These are phyloP conservation scores for Solanum chacoense DNA, from an alignment of 305 asterid species.

Conservation along the genomic window DNA sequence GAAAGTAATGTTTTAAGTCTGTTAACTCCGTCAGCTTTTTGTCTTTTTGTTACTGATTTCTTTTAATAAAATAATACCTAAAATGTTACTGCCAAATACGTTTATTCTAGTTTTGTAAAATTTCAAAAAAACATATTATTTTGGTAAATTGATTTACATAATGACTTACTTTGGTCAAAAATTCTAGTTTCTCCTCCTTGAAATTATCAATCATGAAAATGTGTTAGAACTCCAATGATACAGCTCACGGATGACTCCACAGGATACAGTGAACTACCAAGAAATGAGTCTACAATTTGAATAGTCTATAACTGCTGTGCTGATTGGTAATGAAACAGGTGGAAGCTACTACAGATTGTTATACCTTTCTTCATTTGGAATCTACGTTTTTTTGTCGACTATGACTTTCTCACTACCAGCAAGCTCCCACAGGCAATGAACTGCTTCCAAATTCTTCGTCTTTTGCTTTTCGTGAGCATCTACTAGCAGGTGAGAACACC, in stretches of 20 bases:
- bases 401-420: constrained; percentile 22
- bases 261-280: not conserved
- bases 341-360: not conserved
- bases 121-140: too few species aligned
- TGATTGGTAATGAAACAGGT: not conserved
- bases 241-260: not conserved
- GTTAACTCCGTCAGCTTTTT: too few species aligned
- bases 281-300: not conserved
- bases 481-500: not conserved
- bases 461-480: not conserved
- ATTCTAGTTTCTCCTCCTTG: constrained; percentile 51
- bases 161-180: too few species aligned
- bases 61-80: too few species aligned
- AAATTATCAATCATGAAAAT: constrained; percentile 13
- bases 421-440: not conserved
- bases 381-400: not conserved
- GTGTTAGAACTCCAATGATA: not conserved
- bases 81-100: too few species aligned
- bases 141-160: too few species aligned
- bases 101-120: too few species aligned
- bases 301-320: not conserved
- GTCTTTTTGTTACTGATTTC: too few species aligned
- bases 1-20: too few species aligned
- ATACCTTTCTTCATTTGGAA: not conserved
- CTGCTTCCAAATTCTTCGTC: not conserved